Evolutionary conservation across 140 eudicot species (phyloP), one percentile per base, ranked within the genome.

Genomic region (Eryngium alpinum): DNA sequence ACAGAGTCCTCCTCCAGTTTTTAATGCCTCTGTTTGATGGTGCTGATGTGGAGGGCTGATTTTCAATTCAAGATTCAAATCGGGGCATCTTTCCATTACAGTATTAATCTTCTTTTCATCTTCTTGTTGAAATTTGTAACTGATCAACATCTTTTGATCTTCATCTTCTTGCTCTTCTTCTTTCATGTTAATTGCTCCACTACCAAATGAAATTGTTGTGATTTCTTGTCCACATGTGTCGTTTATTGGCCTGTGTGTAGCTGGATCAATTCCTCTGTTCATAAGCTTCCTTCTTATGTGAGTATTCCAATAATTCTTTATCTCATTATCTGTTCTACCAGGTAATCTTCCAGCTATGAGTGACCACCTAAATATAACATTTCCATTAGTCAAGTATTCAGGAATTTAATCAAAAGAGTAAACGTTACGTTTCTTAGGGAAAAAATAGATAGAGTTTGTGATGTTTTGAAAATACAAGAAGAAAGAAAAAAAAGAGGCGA

Each of bases 251-350:
- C 97, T 86, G 88, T 92, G 99, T 29, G 97, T 89, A n/a, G 96
- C 88, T 76, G 99, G 99, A 83, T 95, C 99, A 74, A 95, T 91
- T 38, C 99, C 99, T 51, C 97, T 76, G 88, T 90, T 92, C 63
- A 95, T 12, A 22, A 95, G 97, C 86, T 95, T 95, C 49, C 97
- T 88, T 84, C 97, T 87, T 14, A 95, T 95, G 71, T 92, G 99
- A 0, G 99, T 95, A 81, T 95, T 95, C 99, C 99, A 95, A 63
- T 95, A 92, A 69, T 95, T 95, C 87, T 95, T 95, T 77, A 95
- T 95, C 88, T 95, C 99, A 33, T 95, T 95, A 79, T 95, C 99
- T 29, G 99, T 95, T 77, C 99, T 89, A 9, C 99, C 99, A 0
- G 97, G 97, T 33, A 95, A 89, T 87, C 97, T 92, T 81, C 97